phyloP scores from a whole-genome alignment of 345 rosid species.

The Pistacia integerrima region DNA sequence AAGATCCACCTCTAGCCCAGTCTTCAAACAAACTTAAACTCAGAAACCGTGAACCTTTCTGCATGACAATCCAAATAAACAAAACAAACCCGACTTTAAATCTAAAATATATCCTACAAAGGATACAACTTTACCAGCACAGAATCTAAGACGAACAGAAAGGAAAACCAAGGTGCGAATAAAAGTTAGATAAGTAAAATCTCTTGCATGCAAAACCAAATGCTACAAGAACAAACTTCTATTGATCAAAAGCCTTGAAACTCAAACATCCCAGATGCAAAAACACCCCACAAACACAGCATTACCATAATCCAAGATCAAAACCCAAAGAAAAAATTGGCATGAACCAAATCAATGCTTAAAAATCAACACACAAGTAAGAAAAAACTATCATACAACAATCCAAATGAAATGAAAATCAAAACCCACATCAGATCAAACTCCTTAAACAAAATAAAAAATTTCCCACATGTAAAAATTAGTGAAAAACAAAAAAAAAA shows the following conservation, averaged over 20 bases:
- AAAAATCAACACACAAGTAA: neutral
- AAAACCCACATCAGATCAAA: constrained; percentile 17
- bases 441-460: neutral
- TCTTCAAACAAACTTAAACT: neutral
- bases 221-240: neutral
- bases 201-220: constrained; percentile 21
- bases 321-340: neutral
- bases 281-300: neutral
- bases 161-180: neutral
- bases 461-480: neutral
- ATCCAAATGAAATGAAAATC: neutral
- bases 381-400: neutral
- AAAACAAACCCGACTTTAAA: neutral
- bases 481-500: neutral
- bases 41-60: constrained; percentile 6
- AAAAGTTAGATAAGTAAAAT: constrained; percentile 1
- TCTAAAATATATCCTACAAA: neutral
- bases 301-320: constrained; percentile 11
- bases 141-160: neutral
- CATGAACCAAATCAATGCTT: constrained; percentile 21
- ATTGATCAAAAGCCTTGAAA: constrained; percentile 4
- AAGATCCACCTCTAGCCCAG: neutral
- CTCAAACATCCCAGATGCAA: constrained; percentile 14
- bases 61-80: neutral
- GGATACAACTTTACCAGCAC: constrained; percentile 1